Evolutionary conservation across 306 rosid species (phyloP).

Genomic region (Mimosa pudica): DNA sequence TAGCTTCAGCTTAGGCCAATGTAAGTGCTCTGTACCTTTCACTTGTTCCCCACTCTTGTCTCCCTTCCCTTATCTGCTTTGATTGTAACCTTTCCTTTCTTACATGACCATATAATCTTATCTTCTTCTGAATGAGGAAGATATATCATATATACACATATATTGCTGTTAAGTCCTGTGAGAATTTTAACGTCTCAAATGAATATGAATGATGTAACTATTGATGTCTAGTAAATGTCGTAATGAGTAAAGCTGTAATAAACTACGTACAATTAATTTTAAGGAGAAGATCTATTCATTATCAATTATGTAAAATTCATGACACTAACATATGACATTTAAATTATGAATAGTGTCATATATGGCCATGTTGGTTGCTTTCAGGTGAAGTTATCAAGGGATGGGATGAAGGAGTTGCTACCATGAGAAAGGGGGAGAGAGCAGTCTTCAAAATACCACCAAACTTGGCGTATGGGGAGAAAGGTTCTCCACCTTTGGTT

Average conservation of each 20-base stretch:
- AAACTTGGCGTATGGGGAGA: slow-evolving; percentile 59
- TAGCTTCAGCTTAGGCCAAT: slow-evolving; percentile 60
- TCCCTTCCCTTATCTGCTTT: neutral
- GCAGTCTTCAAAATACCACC: slow-evolving; percentile 68
- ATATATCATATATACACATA: too few species aligned
- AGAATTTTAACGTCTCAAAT: neutral
- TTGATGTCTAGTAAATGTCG: neutral
- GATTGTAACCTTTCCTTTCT: neutral
- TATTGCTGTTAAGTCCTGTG: neutral
- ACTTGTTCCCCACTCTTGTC: neutral
- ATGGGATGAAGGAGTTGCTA: slow-evolving; percentile 68
- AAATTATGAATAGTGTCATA: neutral
- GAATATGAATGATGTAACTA: neutral
- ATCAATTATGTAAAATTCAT: neutral
- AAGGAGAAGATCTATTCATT: neutral
- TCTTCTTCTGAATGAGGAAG: too few species aligned
- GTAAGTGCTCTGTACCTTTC: slow-evolving; percentile 34
- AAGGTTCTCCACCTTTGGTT: slow-evolving; percentile 58
- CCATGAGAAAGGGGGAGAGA: slow-evolving; percentile 72
- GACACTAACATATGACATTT: neutral
- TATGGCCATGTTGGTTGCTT: slow-evolving; percentile 10
- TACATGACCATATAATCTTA: neutral
- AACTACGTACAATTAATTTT: neutral
- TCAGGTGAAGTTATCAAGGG: slow-evolving; percentile 74
- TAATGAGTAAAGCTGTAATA: neutral